Percentiles rank a stretch among this genome's conserved stretches.
These are phyloP conservation scores for Lobulomyces angularis DNA, from an alignment of 192 early-diverging fungal species.

Conservation along the genomic window DNA sequence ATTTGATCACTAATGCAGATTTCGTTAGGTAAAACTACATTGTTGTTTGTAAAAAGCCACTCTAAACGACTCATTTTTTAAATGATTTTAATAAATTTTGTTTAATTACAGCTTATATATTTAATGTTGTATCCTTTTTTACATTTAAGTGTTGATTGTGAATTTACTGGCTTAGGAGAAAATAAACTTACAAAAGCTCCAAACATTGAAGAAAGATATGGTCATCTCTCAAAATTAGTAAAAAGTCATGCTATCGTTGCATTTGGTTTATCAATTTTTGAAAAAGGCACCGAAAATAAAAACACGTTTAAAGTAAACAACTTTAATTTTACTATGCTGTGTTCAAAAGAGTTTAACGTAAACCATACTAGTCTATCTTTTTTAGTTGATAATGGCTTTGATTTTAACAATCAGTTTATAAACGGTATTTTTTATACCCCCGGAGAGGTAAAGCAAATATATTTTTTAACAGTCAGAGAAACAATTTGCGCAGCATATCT, in stretches of 20 bases:
- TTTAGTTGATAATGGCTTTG: conserved; percentile 71
- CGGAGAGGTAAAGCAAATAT: conserved; percentile 18
- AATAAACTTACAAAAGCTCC: conserved; percentile 13
- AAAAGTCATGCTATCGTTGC: conserved; percentile 67
- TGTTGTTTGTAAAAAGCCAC: too few relatives aligned
- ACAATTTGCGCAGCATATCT: too few relatives aligned
- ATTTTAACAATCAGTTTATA: conserved; percentile 63
- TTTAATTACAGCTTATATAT: too few relatives aligned
- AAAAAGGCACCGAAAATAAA: conserved; percentile 7
- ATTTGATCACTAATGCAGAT: too few relatives aligned
- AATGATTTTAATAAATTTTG: too few relatives aligned
- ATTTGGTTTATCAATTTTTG: conserved; percentile 68
- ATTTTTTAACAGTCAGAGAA: too few relatives aligned
- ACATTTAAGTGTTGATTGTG: too few relatives aligned
- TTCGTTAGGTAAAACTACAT: too few relatives aligned
- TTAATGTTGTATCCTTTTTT: too few relatives aligned
- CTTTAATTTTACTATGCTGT: conserved; percentile 43
- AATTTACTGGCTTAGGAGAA: conserved; percentile 74
- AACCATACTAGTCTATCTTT: conserved; percentile 62
- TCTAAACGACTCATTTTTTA: too few relatives aligned
- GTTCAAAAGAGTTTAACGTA: conserved; percentile 51
- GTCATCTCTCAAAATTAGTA: conserved; percentile 55
- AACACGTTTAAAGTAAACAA: conserved; percentile 41
- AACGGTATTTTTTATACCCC: conserved; percentile 70
- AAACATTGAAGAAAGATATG: conserved; percentile 76